Evolutionary conservation across 768 basidiomycete genomes (phyloP).

Genomic region (Serpula lacrymans): DNA sequence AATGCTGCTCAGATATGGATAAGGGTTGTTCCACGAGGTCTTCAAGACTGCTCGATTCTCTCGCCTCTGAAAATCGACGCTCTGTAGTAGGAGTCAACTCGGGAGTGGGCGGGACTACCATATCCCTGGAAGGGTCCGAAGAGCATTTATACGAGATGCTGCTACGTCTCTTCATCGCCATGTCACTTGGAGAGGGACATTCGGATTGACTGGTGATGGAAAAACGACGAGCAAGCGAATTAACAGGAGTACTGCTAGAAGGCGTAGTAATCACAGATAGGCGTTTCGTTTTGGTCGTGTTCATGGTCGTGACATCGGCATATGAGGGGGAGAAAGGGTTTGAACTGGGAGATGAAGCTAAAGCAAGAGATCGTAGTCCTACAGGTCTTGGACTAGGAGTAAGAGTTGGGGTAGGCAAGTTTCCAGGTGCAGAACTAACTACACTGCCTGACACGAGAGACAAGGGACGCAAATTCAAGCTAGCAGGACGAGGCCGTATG

Average conservation of each 20-base stretch:
- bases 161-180: slow-evolving; percentile 48
- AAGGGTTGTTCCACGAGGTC: slow-evolving; percentile 42
- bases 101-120: slow-evolving; percentile 62
- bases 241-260: slow-evolving; percentile 10
- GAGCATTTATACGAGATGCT: slow-evolving; percentile 76
- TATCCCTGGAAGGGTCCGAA: slow-evolving; percentile 28
- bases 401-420: slow-evolving; percentile 51
- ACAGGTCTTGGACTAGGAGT: slow-evolving; percentile 45
- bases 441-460: slow-evolving; percentile 61
- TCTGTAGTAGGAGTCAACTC: slow-evolving; percentile 68
- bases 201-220: slow-evolving; percentile 22
- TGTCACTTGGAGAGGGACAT: slow-evolving; percentile 19
- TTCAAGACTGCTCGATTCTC: slow-evolving; percentile 20
- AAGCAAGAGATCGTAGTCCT: slow-evolving; percentile 51
- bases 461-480: slow-evolving; percentile 64
- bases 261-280: slow-evolving; percentile 7
- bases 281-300: neutral
- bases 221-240: slow-evolving; percentile 14
- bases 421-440: slow-evolving; percentile 28
- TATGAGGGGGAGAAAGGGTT: slow-evolving; percentile 26
- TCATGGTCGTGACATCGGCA: neutral
- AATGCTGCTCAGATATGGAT: slow-evolving; percentile 75
- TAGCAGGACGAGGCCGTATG: slow-evolving; percentile 61
- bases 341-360: slow-evolving; percentile 33
- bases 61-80: slow-evolving; percentile 34